Percentiles rank a stretch among this genome's conserved stretches.
phyloP scores from a whole-genome alignment of 257 asterid genomes.

The Gentiana straminea region DNA sequence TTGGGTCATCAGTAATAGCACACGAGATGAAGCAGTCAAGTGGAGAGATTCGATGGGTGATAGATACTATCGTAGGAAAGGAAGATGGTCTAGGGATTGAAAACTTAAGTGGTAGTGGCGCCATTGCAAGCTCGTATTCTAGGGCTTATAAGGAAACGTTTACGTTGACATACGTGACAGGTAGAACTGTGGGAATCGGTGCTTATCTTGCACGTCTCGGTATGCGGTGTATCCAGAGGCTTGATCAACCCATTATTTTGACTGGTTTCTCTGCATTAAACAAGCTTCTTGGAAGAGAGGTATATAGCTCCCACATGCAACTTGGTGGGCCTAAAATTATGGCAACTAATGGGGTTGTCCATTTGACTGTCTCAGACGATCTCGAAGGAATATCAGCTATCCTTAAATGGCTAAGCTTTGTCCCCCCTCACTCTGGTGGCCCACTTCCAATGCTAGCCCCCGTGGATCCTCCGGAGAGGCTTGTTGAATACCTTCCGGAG shows the following conservation, averaged over 20 bases:
- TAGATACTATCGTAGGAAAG: slow-evolving; percentile 81
- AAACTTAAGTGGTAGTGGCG: slow-evolving; percentile 86
- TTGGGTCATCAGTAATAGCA: slow-evolving; percentile 68
- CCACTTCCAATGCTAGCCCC: slow-evolving; percentile 73
- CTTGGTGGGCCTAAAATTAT: slow-evolving; percentile 99
- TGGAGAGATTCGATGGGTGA: slow-evolving; percentile 84
- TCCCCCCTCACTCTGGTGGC: slow-evolving; percentile 78
- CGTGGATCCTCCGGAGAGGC: slow-evolving; percentile 63
- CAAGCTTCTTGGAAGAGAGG: slow-evolving; percentile 94
- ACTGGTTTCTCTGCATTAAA: slow-evolving; percentile 95
- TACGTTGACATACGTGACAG: slow-evolving; percentile 86
- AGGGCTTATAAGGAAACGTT: slow-evolving; percentile 88
- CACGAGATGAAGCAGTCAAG: slow-evolving; percentile 48
- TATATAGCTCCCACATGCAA: slow-evolving; percentile 97
- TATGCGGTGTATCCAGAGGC: slow-evolving; percentile 94
- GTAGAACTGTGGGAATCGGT: slow-evolving; percentile 95
- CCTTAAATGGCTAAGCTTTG: slow-evolving; percentile 88
- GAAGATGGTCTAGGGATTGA: slow-evolving; percentile 92
- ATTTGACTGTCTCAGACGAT: slow-evolving; percentile 89
- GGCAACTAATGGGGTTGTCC: slow-evolving; percentile 98
- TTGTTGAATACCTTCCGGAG: slow-evolving; percentile 69
- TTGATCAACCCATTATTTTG: slow-evolving; percentile 89
- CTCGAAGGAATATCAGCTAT: slow-evolving; percentile 89
- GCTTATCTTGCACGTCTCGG: slow-evolving; percentile 99
- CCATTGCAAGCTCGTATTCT: slow-evolving; percentile 95